These are phyloP conservation scores for Globisporangium irregulare DNA, from an alignment of 352 stramenopile species.

Conservation along the genomic window DNA sequence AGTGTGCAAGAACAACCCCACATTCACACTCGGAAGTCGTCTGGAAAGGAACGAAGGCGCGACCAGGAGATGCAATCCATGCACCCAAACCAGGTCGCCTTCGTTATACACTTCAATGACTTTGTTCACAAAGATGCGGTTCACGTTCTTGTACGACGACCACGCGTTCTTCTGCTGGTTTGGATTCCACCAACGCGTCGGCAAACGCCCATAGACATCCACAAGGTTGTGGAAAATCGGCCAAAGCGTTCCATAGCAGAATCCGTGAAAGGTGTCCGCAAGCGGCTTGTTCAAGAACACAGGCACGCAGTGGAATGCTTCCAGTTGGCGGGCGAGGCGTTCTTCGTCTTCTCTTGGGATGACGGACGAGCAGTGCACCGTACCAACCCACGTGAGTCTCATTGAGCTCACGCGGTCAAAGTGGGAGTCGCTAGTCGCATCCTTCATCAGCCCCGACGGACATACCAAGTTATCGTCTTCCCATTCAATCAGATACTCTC, in stretches of 20 bases:
- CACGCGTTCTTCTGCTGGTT: conserved; percentile 86
- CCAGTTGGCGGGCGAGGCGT: conserved; percentile 60
- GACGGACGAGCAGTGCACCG: conserved; percentile 66
- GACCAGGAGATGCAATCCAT: conserved; percentile 98
- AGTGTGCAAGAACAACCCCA: conserved; percentile 99
- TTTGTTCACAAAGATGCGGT: conserved; percentile 96
- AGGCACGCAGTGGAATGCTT: conserved; percentile 95
- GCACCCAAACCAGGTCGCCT: conserved; percentile 95
- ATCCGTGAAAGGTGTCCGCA: conserved; percentile 88
- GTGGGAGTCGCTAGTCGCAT: conserved; percentile 53
- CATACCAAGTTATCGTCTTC: conserved; percentile 88
- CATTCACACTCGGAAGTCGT: conserved; percentile 90
- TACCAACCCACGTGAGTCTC: conserved; percentile 84
- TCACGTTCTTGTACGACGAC: conserved; percentile 95
- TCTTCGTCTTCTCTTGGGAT: conserved; percentile 87
- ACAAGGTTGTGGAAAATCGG: conserved; percentile 98
- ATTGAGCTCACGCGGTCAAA: conserved; percentile 76
- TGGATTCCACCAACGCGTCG: conserved; percentile 84
- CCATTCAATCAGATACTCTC: conserved; percentile 82
- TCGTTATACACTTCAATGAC: conserved; percentile 90
- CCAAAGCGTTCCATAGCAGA: conserved; percentile 98
- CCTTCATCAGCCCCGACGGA: conserved; percentile 72
- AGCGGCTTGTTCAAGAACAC: conserved; percentile 93
- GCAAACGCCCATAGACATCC: conserved; percentile 91
- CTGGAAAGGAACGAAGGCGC: conserved; percentile 96